Percentiles rank a stretch among this genome's conserved stretches.
phyloP scores from a whole-genome alignment of 1,284 basidiomycete species.

The Sanguinoderma infundibulare region DNA sequence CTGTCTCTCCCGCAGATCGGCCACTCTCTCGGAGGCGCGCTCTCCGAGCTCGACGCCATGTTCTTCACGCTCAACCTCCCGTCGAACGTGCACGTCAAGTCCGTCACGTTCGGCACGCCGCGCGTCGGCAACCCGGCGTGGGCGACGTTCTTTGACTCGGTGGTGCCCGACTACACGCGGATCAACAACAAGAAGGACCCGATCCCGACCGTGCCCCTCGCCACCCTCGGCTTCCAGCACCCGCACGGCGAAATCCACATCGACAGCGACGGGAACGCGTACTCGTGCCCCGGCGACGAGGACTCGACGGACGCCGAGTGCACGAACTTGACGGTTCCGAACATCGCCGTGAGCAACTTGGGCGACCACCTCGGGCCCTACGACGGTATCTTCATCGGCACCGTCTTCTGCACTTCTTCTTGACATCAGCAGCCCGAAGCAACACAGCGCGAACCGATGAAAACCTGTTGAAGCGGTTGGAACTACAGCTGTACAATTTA shows the following conservation, averaged over 20 bases:
- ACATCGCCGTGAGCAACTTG: slow-evolving; percentile 46
- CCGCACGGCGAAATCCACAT: slow-evolving; percentile 44
- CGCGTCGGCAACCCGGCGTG: slow-evolving; percentile 41
- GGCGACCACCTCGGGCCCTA: slow-evolving; percentile 59
- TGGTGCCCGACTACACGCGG: slow-evolving; percentile 37
- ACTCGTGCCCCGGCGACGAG: slow-evolving; percentile 45
- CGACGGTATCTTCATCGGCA: slow-evolving; percentile 55
- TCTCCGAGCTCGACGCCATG: slow-evolving; percentile 44
- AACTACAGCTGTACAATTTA: too few relatives aligned
- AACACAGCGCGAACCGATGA: too few relatives aligned
- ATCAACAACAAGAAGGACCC: slow-evolving; percentile 43
- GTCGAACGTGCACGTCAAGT: slow-evolving; percentile 38
- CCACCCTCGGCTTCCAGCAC: slow-evolving; percentile 42
- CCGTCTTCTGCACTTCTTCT: slow-evolving; percentile 44
- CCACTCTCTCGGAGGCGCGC: slow-evolving; percentile 46
- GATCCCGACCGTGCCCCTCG: slow-evolving; percentile 45
- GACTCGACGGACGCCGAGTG: slow-evolving; percentile 51
- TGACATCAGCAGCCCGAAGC: too few relatives aligned
- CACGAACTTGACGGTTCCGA: slow-evolving; percentile 49
- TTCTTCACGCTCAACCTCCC: slow-evolving; percentile 42
- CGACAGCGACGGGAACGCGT: slow-evolving; percentile 28
- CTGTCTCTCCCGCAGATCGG: slow-evolving; percentile 33
- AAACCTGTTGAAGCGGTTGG: not conserved
- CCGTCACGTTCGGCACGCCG: slow-evolving; percentile 45
- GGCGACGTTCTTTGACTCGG: slow-evolving; percentile 37